Conservation (phyloP, 2,329 filamentous ascomycete species). For the Verticillium klebahnii region DNA sequence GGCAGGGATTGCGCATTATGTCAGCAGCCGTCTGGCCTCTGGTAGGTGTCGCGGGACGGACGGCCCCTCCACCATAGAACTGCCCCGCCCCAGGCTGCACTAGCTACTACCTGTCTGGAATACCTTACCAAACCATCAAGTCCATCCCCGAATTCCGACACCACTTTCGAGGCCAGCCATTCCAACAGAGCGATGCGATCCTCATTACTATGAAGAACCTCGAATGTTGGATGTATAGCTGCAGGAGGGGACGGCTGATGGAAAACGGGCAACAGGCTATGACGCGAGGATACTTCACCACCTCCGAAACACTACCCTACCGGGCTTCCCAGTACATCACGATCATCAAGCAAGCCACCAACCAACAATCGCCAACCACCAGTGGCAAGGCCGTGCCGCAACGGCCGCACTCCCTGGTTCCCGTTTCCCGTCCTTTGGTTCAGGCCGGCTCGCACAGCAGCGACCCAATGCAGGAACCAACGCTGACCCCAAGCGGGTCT, state of each 20-base stretch:
- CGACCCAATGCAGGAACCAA: constrained; percentile 6
- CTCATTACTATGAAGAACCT: not conserved
- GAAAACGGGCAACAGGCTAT: not conserved
- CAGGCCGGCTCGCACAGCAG: not conserved
- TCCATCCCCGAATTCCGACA: not conserved
- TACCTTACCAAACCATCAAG: not conserved
- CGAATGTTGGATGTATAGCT: not conserved
- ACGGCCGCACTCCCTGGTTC: not conserved
- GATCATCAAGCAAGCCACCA: not conserved
- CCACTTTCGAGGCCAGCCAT: not conserved
- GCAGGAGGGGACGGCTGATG: not conserved
- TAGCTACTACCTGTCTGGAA: too few relatives aligned
- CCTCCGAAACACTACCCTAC: not conserved
- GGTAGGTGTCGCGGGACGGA: not conserved
- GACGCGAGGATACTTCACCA: not conserved
- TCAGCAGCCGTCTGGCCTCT: not conserved
- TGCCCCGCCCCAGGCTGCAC: too few relatives aligned
- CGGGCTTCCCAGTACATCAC: not conserved
- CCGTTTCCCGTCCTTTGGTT: not conserved
- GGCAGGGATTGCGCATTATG: not conserved
- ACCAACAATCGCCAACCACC: not conserved
- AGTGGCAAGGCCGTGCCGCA: not conserved
- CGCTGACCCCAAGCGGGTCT: not conserved
- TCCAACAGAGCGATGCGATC: not conserved
- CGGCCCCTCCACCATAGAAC: not conserved